These are phyloP conservation scores for Agrocybe praecox DNA, from an alignment of 768 basidiomycete genomes.

Conservation along the genomic window DNA sequence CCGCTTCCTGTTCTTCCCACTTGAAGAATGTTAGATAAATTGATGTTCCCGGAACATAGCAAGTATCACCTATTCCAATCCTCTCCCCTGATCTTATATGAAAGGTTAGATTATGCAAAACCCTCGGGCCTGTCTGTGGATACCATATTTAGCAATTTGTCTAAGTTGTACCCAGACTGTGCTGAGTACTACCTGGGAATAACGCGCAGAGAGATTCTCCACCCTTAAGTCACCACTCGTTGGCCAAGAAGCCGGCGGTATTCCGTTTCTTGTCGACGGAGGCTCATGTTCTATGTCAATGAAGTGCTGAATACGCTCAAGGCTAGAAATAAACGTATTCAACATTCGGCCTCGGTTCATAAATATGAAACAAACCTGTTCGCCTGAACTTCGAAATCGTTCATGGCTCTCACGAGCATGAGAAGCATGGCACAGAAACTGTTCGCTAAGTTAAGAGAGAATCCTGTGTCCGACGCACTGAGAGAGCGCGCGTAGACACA, in stretches of 20 bases:
- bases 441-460: constrained; percentile 62
- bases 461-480: constrained; percentile 45
- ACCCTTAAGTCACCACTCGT: constrained; percentile 57
- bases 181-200: constrained; percentile 35
- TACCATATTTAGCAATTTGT: not conserved
- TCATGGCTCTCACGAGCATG: constrained; percentile 44
- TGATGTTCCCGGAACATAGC: not conserved
- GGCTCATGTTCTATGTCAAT: constrained; percentile 62
- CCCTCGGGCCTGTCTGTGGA: constrained; percentile 39
- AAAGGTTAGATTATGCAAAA: constrained; percentile 52
- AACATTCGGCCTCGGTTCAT: not conserved
- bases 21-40: constrained; percentile 11
- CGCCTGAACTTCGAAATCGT: constrained; percentile 44
- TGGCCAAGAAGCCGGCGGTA: constrained; percentile 72
- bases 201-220: constrained; percentile 56
- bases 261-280: constrained; percentile 36
- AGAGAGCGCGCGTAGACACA: constrained; percentile 47
- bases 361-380: constrained; percentile 23
- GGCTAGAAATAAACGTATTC: constrained; percentile 21
- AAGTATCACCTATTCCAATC: constrained; percentile 43
- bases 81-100: constrained; percentile 56
- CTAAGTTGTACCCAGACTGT: not conserved
- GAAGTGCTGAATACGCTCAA: constrained; percentile 75
- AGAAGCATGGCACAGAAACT: constrained; percentile 60
- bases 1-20: constrained; percentile 50